These are phyloP conservation scores for Phaeosphaeriaceae sp. DNA, from an alignment of 2,329 filamentous ascomycete genomes.

Conservation along the genomic window DNA sequence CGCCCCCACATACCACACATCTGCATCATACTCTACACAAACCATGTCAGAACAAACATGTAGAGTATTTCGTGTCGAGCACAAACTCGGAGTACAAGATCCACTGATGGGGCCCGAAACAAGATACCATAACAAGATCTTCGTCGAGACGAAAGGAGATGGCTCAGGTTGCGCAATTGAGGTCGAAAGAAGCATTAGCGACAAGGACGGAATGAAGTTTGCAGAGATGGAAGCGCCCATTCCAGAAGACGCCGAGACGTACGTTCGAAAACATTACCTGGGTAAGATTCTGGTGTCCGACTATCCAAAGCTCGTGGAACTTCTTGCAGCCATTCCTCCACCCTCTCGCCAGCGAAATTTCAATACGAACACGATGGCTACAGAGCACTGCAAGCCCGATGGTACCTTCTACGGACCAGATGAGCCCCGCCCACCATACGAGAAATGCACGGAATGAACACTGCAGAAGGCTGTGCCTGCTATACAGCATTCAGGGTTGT, in stretches of 20 bases:
- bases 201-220: slow-evolving; percentile 6
- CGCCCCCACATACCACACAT: too few species aligned
- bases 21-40: too few species aligned
- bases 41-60: too few species aligned
- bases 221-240: slow-evolving; percentile 3
- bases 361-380: slow-evolving; percentile 5
- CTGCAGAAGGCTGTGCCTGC: slow-evolving; percentile 7
- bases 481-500: slow-evolving; percentile 3
- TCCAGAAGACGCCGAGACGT: slow-evolving; percentile 8
- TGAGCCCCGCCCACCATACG: slow-evolving; percentile 3
- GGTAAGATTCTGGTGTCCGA: slow-evolving; percentile 4
- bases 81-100: slow-evolving; percentile 7
- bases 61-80: slow-evolving; percentile 4
- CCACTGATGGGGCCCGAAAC: slow-evolving; percentile 8
- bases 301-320: slow-evolving; percentile 5
- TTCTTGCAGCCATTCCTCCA: slow-evolving; percentile 4
- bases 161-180: slow-evolving; percentile 4
- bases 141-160: slow-evolving; percentile 4
- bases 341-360: slow-evolving; percentile 6
- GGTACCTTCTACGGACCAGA: slow-evolving; percentile 3
- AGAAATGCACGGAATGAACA: slow-evolving; percentile 4
- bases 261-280: slow-evolving; percentile 6
- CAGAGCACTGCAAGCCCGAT: slow-evolving; percentile 5
- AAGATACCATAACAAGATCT: slow-evolving; percentile 7
- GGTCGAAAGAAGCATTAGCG: neutral